Evolutionary conservation across 805 yeast species (phyloP), one percentile per base, ranked within the genome.

Genomic region (Candida morakotiae): DNA sequence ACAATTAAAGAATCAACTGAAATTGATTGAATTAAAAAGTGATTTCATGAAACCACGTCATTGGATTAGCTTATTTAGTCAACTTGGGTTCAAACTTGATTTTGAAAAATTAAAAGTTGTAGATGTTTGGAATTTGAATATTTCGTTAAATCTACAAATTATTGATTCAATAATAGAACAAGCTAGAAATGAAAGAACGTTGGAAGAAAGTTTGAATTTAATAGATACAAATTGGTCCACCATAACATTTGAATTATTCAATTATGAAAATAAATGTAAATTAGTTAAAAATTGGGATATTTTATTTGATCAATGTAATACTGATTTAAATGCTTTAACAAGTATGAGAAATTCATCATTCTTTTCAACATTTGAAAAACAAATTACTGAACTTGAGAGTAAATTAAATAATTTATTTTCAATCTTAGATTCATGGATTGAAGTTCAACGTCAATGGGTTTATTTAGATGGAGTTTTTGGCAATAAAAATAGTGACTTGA

Each of bases 401-500:
- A 73, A 68, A 38, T 52, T 91, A n/a, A 73, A 71, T 31, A 47
- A 52, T 0, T 47, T 87, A 1, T 70, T 69, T 29, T 60, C 64
- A 1, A 52, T 85, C 1, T 64, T 85, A 23, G 86, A 80, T 43
- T 51, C 58, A 0, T 88, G 96, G 95, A 71, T 83, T 19, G 95
- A 87, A 23, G 84, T 80, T 1, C 98, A 91, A 56, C 65, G 82
- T n/a, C 86, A 82, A 49, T 89, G 95, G 95, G 75, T 86, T 1
- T 87, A 91, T 53, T 64, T 89, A 16, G 81, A 78, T 44, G 96
- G 95, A 2, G 77, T 87, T 0, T 83, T 91, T 50, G 80, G 76
- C 4, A 62, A 69, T 1, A 40, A 46, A 14, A 75, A 72, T 29
- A 65, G 67, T 2, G 87, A 82, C 26, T 72, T 88, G 14, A 66